A percentile compares a stretch with the other conserved stretches of the same genome.
phyloP scores from a whole-genome alignment of 1,284 basidiomycete species.

The Pisolithus thermaeus region DNA sequence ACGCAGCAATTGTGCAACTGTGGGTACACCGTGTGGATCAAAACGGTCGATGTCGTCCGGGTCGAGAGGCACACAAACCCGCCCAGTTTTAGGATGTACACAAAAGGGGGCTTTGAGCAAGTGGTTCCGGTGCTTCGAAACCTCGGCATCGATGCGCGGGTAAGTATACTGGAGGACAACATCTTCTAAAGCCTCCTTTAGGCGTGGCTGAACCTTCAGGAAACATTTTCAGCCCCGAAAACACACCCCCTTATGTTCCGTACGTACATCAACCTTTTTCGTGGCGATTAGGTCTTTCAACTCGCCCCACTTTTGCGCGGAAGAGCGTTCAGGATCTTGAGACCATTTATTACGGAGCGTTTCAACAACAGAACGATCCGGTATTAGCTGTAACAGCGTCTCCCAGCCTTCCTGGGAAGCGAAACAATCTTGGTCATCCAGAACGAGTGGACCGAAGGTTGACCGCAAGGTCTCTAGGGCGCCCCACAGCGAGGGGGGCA shows the following conservation, averaged over 20 bases:
- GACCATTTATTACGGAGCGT: conserved; percentile 60
- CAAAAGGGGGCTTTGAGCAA: conserved; percentile 98
- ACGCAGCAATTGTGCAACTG: conserved; percentile 73
- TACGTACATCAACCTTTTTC: conserved; percentile 11
- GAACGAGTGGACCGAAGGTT: conserved; percentile 65
- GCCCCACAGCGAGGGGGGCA: conserved; percentile 67
- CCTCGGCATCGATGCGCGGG: conserved; percentile 93
- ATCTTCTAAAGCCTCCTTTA: conserved; percentile 66
- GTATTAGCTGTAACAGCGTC: conserved; percentile 70
- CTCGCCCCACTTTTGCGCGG: conserved; percentile 71
- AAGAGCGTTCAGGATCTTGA: conserved; percentile 46
- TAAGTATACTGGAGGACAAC: conserved; percentile 94
- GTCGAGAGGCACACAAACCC: conserved; percentile 93
- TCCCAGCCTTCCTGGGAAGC: conserved; percentile 66
- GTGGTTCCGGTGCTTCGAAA: conserved; percentile 97
- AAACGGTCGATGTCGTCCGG: conserved; percentile 76
- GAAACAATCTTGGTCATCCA: conserved; percentile 89
- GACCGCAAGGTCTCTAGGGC: conserved; percentile 46
- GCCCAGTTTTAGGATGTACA: conserved; percentile 93
- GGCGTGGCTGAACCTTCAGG: conserved; percentile 25
- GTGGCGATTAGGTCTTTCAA: conserved; percentile 40
- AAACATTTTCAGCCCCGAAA: conserved; percentile 3
- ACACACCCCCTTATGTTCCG: not conserved
- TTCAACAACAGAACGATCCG: conserved; percentile 48
- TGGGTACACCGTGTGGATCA: conserved; percentile 83